Percentiles rank a stretch among this genome's conserved stretches.
phyloP scores from a whole-genome alignment of 2,329 filamentous ascomycete genomes.

The Chlorencoelia australis region DNA sequence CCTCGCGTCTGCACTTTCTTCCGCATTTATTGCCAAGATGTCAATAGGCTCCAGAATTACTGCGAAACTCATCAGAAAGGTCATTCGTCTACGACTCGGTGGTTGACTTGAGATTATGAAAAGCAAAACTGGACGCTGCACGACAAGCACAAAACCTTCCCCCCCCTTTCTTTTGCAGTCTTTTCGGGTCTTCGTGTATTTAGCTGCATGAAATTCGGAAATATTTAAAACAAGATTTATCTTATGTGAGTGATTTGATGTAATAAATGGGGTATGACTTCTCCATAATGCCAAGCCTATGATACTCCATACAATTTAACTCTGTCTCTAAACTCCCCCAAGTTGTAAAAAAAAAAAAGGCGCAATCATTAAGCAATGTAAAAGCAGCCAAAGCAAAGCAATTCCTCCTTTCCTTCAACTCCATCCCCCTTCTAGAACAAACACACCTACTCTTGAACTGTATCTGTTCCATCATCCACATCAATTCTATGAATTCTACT shows the following conservation, averaged over 20 bases:
- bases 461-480: slow-evolving; percentile 1
- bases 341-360: no score
- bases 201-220: slow-evolving; percentile 25
- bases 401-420: no score
- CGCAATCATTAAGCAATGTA: no score
- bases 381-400: no score
- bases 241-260: background rate
- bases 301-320: no score
- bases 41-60: slow-evolving; percentile 18
- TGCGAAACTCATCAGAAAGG: slow-evolving; percentile 22
- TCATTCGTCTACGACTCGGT: slow-evolving; percentile 15
- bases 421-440: no score
- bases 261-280: no score
- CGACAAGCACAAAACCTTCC: slow-evolving; percentile 17
- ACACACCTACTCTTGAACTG: no score
- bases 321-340: no score
- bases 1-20: slow-evolving; percentile 16
- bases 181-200: slow-evolving; percentile 22
- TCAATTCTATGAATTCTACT: slow-evolving; percentile 9
- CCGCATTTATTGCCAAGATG: slow-evolving; percentile 15
- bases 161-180: slow-evolving; percentile 16
- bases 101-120: slow-evolving; percentile 18
- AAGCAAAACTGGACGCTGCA: slow-evolving; percentile 19
- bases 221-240: slow-evolving; percentile 14
- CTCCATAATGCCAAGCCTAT: no score